A percentile compares a stretch with the other conserved stretches of the same genome.
Evolutionary conservation across 495 filamentous ascomycete species (phyloP).

Genomic region (Penicillium steckii): DNA sequence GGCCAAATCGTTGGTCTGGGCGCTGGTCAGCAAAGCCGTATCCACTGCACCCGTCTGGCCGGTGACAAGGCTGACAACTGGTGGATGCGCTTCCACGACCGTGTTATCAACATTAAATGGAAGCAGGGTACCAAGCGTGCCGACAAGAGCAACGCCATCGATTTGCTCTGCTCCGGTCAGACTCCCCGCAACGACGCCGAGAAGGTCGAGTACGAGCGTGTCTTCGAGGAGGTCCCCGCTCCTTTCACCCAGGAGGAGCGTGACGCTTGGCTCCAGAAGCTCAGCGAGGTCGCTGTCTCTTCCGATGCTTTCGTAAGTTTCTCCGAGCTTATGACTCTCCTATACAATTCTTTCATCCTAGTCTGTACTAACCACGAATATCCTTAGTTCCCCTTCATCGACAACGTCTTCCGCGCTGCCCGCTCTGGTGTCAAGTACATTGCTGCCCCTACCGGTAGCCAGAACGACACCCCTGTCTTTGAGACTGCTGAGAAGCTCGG

Average conservation of each 20-base stretch:
- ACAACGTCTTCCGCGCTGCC: slow-evolving; percentile 90
- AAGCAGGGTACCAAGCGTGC: slow-evolving; percentile 95
- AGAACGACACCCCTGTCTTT: slow-evolving; percentile 86
- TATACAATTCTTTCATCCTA: background rate
- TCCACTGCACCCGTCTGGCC: slow-evolving; percentile 97
- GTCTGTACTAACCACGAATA: background rate
- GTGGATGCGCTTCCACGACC: slow-evolving; percentile 97
- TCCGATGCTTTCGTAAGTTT: slow-evolving; percentile 89
- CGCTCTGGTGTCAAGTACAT: slow-evolving; percentile 93
- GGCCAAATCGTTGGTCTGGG: slow-evolving; percentile 93
- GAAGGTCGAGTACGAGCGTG: slow-evolving; percentile 77
- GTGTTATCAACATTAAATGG: slow-evolving; percentile 84
- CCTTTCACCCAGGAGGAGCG: slow-evolving; percentile 83
- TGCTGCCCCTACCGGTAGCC: slow-evolving; percentile 87
- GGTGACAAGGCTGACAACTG: slow-evolving; percentile 99
- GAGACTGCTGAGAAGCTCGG: slow-evolving; percentile 90
- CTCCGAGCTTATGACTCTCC: background rate
- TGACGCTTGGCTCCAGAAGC: slow-evolving; percentile 74
- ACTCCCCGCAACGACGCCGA: slow-evolving; percentile 77
- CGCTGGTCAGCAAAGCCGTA: slow-evolving; percentile 94
- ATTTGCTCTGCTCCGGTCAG: slow-evolving; percentile 85
- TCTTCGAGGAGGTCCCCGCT: slow-evolving; percentile 88
- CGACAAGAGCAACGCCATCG: slow-evolving; percentile 97
- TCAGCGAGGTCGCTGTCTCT: slow-evolving; percentile 79
- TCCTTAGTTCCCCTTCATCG: slow-evolving; percentile 88